Evolutionary conservation across 2,329 filamentous ascomycete genomes (phyloP).

Genomic region (Pseudogymnoascus sp.): DNA sequence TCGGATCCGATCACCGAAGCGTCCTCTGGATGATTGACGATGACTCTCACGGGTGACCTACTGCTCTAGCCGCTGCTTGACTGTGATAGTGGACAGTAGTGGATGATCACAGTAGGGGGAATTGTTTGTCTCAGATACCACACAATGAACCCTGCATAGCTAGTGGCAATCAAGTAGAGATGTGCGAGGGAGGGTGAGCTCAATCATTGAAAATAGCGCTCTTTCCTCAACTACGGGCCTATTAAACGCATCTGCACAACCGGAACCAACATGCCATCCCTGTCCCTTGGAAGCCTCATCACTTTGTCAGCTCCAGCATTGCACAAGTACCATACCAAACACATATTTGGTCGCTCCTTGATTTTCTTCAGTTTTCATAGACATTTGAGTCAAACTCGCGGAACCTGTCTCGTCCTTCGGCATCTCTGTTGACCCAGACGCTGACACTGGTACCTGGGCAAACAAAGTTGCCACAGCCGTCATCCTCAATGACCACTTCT

Average conservation of each 20-base stretch:
- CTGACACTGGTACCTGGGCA: constrained; percentile 48
- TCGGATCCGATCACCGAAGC: background rate
- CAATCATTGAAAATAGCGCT: background rate
- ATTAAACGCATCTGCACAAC: background rate
- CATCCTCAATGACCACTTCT: constrained; percentile 49
- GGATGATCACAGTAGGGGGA: background rate
- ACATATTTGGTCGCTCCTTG: background rate
- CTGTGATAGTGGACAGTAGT: background rate
- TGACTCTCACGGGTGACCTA: background rate
- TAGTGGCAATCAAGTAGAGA: background rate
- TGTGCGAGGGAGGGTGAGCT: background rate
- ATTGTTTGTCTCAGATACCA: constrained; percentile 4
- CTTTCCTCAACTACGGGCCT: background rate
- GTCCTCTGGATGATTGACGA: background rate
- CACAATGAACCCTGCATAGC: background rate
- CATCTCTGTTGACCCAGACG: constrained; percentile 54
- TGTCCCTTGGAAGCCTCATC: background rate
- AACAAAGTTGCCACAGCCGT: constrained; percentile 53
- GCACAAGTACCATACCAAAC: background rate
- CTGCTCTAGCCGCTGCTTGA: constrained; percentile 1
- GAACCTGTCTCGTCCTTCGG: constrained; percentile 42
- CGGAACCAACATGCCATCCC: background rate
- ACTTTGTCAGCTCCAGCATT: background rate
- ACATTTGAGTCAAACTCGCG: constrained; percentile 26
- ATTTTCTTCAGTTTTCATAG: constrained; percentile 19